phyloP scores from a whole-genome alignment of 352 stramenopile genomes.

The Pythium brachiatum region DNA sequence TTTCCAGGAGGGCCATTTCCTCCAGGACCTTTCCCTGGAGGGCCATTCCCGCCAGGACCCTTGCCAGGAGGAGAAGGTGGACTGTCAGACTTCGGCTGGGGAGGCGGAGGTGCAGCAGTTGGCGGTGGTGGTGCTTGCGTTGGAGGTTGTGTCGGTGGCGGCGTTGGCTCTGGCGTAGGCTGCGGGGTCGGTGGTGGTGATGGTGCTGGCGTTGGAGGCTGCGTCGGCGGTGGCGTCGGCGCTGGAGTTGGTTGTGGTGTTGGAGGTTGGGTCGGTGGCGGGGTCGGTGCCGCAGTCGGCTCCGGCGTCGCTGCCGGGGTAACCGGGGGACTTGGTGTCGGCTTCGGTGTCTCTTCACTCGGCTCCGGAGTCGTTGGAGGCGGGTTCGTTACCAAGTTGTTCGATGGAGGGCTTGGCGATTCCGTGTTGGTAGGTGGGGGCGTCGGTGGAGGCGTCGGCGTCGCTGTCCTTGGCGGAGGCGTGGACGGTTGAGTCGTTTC shows the following conservation, averaged over 20 bases:
- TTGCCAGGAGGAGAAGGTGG: not conserved
- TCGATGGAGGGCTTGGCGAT: not conserved
- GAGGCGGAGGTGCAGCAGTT: no score
- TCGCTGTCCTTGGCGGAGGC: not conserved
- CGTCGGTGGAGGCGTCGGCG: no score
- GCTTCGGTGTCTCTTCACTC: not conserved
- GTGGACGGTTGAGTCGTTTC: not conserved
- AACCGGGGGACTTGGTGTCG: not conserved
- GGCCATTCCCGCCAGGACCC: not conserved
- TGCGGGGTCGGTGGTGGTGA: not conserved
- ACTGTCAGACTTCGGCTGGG: not conserved
- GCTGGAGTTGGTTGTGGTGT: not conserved
- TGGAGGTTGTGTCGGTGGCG: not conserved
- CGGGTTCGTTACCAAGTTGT: not conserved
- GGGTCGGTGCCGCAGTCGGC: not conserved
- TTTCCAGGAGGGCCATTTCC: not conserved
- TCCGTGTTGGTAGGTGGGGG: not conserved
- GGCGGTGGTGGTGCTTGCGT: not conserved
- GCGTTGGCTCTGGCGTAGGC: not conserved
- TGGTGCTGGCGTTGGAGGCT: not conserved
- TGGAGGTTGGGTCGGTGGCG: not conserved
- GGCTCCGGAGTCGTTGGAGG: not conserved
- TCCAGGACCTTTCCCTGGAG: no score
- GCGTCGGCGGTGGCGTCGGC: no score
- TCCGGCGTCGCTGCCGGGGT: not conserved